Evolutionary conservation across 352 stramenopile species (phyloP).

Genomic region (Globisporangium cederbergense): DNA sequence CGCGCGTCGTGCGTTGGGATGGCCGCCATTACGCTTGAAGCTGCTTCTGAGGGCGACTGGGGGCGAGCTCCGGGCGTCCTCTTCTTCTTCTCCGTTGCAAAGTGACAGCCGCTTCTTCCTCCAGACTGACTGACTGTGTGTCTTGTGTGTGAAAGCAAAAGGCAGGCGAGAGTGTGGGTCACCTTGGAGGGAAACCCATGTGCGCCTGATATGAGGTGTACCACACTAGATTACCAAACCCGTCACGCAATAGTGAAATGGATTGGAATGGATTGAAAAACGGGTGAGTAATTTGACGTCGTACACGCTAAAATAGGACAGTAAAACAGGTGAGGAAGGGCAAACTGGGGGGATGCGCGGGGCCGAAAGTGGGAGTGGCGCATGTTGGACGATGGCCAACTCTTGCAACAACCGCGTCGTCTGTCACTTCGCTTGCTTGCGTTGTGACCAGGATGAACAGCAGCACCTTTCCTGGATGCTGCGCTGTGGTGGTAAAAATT

Average conservation of each 20-base stretch:
- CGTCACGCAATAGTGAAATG: too few relatives aligned
- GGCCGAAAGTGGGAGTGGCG: too few relatives aligned
- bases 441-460: not conserved
- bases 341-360: too few relatives aligned
- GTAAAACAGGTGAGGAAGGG: too few relatives aligned
- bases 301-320: too few relatives aligned
- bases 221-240: not conserved
- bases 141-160: not conserved
- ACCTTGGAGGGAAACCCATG: not conserved
- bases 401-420: too few relatives aligned
- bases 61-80: not conserved
- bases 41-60: not conserved
- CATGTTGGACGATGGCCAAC: too few relatives aligned
- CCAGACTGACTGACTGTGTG: not conserved
- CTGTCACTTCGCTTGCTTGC: not conserved
- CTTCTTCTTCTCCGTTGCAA: constrained; percentile 3
- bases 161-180: not conserved
- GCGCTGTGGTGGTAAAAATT: not conserved
- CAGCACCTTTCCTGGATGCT: not conserved
- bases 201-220: not conserved
- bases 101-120: not conserved
- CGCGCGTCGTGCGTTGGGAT: constrained; percentile 18
- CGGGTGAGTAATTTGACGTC: too few relatives aligned
- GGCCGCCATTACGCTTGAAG: constrained; percentile 9
- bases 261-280: too few relatives aligned